Base-by-base conservation (phyloP, 306 rosid species). In the Cercis canadensis region DNA sequence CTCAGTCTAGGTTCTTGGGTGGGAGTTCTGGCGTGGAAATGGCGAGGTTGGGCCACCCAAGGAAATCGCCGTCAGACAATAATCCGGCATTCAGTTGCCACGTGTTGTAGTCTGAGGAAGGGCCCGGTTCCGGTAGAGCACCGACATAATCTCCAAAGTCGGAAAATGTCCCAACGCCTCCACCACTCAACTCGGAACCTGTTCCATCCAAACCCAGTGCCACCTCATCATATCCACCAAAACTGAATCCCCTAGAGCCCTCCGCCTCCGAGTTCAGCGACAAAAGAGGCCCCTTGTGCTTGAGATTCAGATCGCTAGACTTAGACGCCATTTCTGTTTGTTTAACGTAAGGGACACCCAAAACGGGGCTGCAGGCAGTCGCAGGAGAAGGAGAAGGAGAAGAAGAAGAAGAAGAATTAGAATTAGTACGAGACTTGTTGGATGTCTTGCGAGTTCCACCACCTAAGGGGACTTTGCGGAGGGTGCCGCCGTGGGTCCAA, bases 401-500 rank as follows among this genome's bases (percentile, higher is more conserved):
- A 11, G 82, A 62, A 12, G 84, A 80, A 0, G 79, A 68, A 15
- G 82, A 75, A 10, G 70, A 53, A 8, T 82, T 62, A 56, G 81
- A 12, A 7, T 73, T 47, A 44, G 73, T 71, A 39, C 78, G 84
- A 7, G 84, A 21, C 63, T 72, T 82, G 49, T 69, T 79, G 63
- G 80, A 14, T 59, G 71, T 75, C 70, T 85, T 85, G 53, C 89
- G 84, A 21, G 82, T 55, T 21, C 84, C 87, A 9, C 89, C 87
- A 15, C 89, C 89, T 8, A 85, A 70, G 11, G 89, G 89, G 59
- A 85, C 82, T 70, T 78, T 72, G 6, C 89, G 86, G 51, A 82
- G 89, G 32, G 83, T 65, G 6, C 89, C 89, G 4, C 89, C 89
- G 3, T 64, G 87, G 4, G 89, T 85, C 89, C 89, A 85, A 78